Conservation (phyloP, 2,329 filamentous ascomycete genomes). For the Trichoderma cornu-damae region DNA sequence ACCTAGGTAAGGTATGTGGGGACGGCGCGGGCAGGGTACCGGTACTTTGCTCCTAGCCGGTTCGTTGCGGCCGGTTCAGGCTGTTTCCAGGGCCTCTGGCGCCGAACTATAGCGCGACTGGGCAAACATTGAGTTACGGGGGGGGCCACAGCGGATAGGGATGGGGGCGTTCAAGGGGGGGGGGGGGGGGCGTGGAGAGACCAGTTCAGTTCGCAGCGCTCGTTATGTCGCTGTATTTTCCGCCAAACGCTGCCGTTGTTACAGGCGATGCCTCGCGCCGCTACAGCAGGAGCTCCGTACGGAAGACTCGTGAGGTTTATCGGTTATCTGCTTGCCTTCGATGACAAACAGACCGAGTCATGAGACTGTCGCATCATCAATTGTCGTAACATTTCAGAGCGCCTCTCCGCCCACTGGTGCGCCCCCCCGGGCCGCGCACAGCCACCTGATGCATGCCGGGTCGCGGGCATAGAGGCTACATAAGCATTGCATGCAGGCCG, state of each 20-base stretch:
- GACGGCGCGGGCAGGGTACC: neutral
- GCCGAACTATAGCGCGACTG: conserved; percentile 5
- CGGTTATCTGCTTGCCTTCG: neutral
- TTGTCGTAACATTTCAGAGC: neutral
- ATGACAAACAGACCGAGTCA: neutral
- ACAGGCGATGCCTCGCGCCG: no score
- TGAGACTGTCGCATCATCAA: conserved; percentile 1
- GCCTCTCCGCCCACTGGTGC: neutral
- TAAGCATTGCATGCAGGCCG: no score
- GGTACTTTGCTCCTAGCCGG: conserved; percentile 1
- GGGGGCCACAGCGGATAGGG: conserved; percentile 9
- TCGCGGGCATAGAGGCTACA: no score
- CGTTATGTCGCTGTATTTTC: no score
- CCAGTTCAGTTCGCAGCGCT: neutral
- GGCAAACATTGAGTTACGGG: conserved; percentile 8
- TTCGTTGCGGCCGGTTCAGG: conserved; percentile 1
- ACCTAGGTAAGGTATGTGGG: no score
- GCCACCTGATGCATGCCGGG: conserved; percentile 1
- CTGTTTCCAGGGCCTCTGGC: conserved; percentile 4
- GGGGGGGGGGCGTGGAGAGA: conserved; percentile 12
- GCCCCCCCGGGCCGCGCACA: neutral
- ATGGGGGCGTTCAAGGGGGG: conserved; percentile 13
- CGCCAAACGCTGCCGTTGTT: no score
- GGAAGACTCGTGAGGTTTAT: no score
- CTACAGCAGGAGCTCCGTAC: no score